Conservation (phyloP, 2,329 filamentous ascomycete species). For the Xylariaceae sp. region DNA sequence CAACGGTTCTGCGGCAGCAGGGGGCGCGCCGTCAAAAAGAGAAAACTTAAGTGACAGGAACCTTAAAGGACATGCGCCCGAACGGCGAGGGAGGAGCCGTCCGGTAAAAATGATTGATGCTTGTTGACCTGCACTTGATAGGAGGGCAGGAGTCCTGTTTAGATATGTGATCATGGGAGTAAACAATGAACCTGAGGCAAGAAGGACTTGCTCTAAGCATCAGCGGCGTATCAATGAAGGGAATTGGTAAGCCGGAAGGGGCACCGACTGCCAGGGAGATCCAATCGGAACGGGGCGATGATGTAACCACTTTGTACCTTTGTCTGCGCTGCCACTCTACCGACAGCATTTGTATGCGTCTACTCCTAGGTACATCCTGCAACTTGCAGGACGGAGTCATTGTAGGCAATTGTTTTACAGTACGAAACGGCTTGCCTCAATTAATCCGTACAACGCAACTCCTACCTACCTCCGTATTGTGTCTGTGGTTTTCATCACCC, state of each 20-base stretch:
- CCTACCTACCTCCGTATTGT: neutral
- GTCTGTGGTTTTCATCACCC: neutral
- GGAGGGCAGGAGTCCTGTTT: no score
- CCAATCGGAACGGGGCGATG: constrained; percentile 7
- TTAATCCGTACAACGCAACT: neutral
- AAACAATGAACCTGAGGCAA: neutral
- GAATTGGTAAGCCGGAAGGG: neutral
- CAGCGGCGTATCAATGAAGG: neutral
- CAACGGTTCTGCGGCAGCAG: neutral
- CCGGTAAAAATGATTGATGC: neutral
- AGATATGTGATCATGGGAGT: neutral
- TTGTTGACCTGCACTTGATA: neutral
- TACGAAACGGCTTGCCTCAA: neutral
- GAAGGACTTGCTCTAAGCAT: neutral
- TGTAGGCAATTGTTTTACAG: neutral
- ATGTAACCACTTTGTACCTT: neutral
- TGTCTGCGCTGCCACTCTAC: neutral
- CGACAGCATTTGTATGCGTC: no score
- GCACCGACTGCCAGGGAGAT: neutral
- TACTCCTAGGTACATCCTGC: neutral
- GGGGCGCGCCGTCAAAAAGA: neutral
- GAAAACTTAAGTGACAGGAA: neutral
- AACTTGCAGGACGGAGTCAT: neutral
- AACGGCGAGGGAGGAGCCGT: neutral
- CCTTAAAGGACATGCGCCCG: neutral